phyloP scores from a whole-genome alignment of 495 filamentous ascomycete species.

The Penicillium malachiteum region DNA sequence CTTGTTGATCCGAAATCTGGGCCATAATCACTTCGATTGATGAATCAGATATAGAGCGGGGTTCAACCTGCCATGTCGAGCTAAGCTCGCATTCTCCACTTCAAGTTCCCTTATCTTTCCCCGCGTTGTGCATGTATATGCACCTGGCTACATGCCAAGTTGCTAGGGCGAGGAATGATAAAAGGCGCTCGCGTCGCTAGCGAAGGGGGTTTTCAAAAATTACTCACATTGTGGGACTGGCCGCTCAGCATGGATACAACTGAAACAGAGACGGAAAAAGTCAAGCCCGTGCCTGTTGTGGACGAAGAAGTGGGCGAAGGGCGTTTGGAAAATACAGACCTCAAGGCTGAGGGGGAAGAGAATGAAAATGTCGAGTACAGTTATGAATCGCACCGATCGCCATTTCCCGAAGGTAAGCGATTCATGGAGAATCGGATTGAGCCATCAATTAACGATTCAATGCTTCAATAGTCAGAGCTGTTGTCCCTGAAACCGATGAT shows the following conservation, averaged over 20 bases:
- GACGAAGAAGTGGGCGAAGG: constrained; percentile 32
- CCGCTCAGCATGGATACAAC: constrained; percentile 18
- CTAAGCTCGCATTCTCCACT: constrained; percentile 4
- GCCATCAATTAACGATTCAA: not conserved
- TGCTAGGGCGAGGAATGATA: not conserved
- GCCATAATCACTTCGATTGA: not conserved
- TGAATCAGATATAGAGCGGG: constrained; percentile 1
- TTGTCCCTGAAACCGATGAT: constrained; percentile 44
- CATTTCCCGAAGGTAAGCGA: constrained; percentile 36
- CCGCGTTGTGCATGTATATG: constrained; percentile 1
- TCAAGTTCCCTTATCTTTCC: constrained; percentile 5
- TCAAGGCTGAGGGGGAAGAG: constrained; percentile 25
- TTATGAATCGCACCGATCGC: constrained; percentile 37
- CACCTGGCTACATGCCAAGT: not conserved
- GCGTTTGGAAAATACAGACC: constrained; percentile 28
- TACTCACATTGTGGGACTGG: not conserved
- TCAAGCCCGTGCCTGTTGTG: constrained; percentile 8
- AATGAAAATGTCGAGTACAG: constrained; percentile 32
- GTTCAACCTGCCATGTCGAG: constrained; percentile 8
- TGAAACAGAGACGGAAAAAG: constrained; percentile 9
- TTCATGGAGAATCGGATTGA: not conserved
- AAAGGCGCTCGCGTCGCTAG: not conserved
- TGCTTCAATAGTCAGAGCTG: constrained; percentile 24
- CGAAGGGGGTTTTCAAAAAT: not conserved
- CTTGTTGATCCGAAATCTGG: too few relatives aligned